Evolutionary conservation across 2,329 filamentous ascomycete genomes (phyloP), one percentile per base, ranked within the genome.

Genomic region (Coniochaeta sp.): DNA sequence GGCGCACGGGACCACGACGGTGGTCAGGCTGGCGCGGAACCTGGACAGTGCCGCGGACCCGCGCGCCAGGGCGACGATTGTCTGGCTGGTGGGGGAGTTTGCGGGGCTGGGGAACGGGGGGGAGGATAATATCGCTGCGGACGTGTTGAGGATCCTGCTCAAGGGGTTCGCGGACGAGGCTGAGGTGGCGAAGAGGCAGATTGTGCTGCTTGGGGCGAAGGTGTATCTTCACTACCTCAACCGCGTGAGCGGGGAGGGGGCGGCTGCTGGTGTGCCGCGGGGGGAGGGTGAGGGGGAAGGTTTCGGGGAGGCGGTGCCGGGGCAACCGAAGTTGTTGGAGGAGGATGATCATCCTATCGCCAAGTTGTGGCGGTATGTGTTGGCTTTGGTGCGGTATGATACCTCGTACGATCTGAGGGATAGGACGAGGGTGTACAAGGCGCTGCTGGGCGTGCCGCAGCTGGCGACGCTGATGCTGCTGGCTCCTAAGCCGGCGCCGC

Each of bases 51-150:
- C 92, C 1, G 91, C 89, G 0, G 93, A 95, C 63, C 87, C 95
- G 1, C 89, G 92, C 62, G 95, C 95, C 3, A 84, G 95, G 65
- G 95, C 95, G 3, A 96, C 91, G 57, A 97, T 99, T 64, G 89
- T 99, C 67, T 99, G 95, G 95, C 84, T 99, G 0, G 93, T 98
- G 0, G 95, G 95, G 54, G 95, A 99, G 73, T 98, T 96, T 67
- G 86, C 93, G 0, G 91, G 91, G 0, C 74, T 89, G 84, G 88
- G 11, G 3, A 11, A 14, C 2, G 43, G 43, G 6, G 52, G 52
- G 52, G 88, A 93, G 62, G 88, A 95, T 70, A 96, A 96, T 68
- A 93, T 99, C 63, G 95, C 95, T 0, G 88, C 93, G 0, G 95
- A 99, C 69, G 92, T 98, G 7, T 77, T 98, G 36, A 86, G 95